A percentile compares a stretch with the other conserved stretches of the same genome.
These are phyloP conservation scores for Byssothecium circinans DNA, from an alignment of 2,329 filamentous ascomycete genomes.

Conservation along the genomic window DNA sequence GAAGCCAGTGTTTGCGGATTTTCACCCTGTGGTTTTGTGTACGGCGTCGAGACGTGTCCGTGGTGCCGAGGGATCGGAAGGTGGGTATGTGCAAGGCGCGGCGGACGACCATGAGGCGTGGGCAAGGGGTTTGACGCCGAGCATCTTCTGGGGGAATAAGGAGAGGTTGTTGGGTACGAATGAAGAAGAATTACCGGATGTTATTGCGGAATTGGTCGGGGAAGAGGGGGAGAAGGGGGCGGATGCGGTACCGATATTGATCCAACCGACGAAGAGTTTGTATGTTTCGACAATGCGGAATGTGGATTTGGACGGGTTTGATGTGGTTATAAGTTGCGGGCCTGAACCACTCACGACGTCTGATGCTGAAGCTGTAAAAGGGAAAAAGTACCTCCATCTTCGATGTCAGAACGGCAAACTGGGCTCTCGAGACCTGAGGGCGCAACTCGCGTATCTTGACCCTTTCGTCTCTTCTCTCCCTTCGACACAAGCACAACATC, in stretches of 20 bases:
- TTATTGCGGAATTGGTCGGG: slow-evolving; percentile 52
- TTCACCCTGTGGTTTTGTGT: slow-evolving; percentile 77
- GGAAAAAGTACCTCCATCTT: slow-evolving; percentile 57
- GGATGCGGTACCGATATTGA: slow-evolving; percentile 36
- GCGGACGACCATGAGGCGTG: slow-evolving; percentile 95
- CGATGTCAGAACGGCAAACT: slow-evolving; percentile 72
- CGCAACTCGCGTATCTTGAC: slow-evolving; percentile 65
- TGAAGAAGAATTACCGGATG: slow-evolving; percentile 64
- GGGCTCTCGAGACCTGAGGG: slow-evolving; percentile 80
- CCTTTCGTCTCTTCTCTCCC: slow-evolving; percentile 49
- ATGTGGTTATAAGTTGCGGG: slow-evolving; percentile 50
- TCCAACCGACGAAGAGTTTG: slow-evolving; percentile 47
- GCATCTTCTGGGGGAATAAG: slow-evolving; percentile 75
- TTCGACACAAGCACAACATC: not conserved
- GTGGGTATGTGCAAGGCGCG: slow-evolving; percentile 88
- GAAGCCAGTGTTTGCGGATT: slow-evolving; percentile 56
- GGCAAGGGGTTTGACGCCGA: slow-evolving; percentile 77
- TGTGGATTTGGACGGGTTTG: slow-evolving; percentile 41
- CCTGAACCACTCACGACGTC: slow-evolving; percentile 39
- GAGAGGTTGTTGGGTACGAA: slow-evolving; percentile 61
- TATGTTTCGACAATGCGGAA: slow-evolving; percentile 46
- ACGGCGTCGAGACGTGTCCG: slow-evolving; percentile 75
- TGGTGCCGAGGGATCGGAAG: slow-evolving; percentile 69
- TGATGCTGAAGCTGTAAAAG: slow-evolving; percentile 30
- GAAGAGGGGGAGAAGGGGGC: slow-evolving; percentile 17